Evolutionary conservation across 441 rosid genomes (phyloP).

Genomic region (Gossypium davidsonii): DNA sequence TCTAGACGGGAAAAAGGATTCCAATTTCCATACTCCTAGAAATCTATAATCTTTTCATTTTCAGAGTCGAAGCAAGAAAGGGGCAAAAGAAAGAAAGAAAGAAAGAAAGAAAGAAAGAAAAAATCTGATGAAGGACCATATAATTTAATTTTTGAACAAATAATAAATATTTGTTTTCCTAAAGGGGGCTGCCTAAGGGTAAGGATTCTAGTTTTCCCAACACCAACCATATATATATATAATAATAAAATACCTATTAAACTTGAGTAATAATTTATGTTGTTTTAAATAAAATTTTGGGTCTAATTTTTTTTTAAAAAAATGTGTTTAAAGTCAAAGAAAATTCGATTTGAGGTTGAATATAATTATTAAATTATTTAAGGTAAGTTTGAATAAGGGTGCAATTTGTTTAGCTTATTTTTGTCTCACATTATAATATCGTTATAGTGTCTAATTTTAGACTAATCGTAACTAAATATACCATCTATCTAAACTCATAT

Average conservation of each 20-base stretch:
- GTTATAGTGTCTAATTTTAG: too few species aligned
- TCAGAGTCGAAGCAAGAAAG: neutral
- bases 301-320: too few species aligned
- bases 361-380: neutral
- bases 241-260: neutral
- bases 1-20: neutral
- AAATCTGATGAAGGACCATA: conserved; percentile 13
- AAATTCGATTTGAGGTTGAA: too few species aligned
- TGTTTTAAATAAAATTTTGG: too few species aligned
- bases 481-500: too few species aligned
- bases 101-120: neutral
- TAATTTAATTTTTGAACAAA: neutral
- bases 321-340: too few species aligned
- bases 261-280: neutral
- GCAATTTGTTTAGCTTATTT: too few species aligned
- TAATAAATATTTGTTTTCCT: neutral
- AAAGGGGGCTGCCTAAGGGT: neutral
- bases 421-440: too few species aligned
- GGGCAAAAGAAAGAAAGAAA: neutral
- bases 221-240: neutral
- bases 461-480: too few species aligned
- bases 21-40: neutral
- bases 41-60: neutral
- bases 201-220: neutral
- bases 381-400: accelerated